These are phyloP conservation scores for Aspergillus asperescens DNA, from an alignment of 495 filamentous ascomycete genomes.

Conservation along the genomic window DNA sequence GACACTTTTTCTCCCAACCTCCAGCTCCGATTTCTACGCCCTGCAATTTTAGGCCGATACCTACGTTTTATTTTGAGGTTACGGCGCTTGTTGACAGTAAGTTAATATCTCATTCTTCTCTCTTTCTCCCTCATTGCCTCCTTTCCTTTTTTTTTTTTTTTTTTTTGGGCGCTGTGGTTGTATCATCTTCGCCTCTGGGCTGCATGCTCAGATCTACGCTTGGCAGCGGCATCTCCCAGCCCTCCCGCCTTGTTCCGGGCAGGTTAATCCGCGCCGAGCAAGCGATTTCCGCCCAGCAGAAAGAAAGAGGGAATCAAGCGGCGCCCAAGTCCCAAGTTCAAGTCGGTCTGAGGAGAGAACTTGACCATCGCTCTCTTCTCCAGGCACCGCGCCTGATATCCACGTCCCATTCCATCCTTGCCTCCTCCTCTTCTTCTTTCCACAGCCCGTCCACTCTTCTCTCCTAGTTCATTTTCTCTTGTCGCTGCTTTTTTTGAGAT, in stretches of 20 bases:
- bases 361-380: slow-evolving; percentile 8
- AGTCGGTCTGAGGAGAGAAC: neutral
- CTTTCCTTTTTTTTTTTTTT: neutral
- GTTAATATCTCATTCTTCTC: neutral
- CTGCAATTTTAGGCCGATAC: neutral
- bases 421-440: neutral
- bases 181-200: slow-evolving; percentile 11
- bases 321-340: slow-evolving; percentile 16
- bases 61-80: neutral
- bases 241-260: slow-evolving; percentile 27
- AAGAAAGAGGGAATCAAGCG: slow-evolving; percentile 21
- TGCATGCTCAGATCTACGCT: slow-evolving; percentile 44
- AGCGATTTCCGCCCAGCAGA: slow-evolving; percentile 38
- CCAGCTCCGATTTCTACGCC: neutral
- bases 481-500: slow-evolving; percentile 9
- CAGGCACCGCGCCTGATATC: slow-evolving; percentile 28
- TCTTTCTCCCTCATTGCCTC: neutral
- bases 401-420: slow-evolving; percentile 19
- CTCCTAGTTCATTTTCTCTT: neutral
- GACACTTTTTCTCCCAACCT: slow-evolving; percentile 6
- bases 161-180: slow-evolving; percentile 5
- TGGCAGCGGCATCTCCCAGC: slow-evolving; percentile 36
- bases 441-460: neutral
- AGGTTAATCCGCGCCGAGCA: slow-evolving; percentile 44
- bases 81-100: neutral